A percentile compares a stretch with the other conserved stretches of the same genome.
phyloP scores from a whole-genome alignment of 1,284 basidiomycete genomes.

The Dichomitus squalens region DNA sequence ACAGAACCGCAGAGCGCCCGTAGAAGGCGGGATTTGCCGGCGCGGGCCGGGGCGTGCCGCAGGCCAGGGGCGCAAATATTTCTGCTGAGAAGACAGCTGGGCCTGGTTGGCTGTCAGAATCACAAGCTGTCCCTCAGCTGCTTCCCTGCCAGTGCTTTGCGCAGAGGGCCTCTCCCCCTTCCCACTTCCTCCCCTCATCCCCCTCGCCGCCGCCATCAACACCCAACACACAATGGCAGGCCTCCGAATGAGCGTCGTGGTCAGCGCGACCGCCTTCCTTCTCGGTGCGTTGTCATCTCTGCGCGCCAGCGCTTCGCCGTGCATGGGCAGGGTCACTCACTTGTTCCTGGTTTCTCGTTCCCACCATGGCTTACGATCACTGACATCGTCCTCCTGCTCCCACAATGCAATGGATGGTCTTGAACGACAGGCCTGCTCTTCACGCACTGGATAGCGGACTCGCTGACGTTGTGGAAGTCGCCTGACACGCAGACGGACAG shows the following conservation, averaged over 20 bases:
- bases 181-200: constrained; percentile 7
- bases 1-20: too few relatives aligned
- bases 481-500: constrained; percentile 68
- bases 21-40: constrained; percentile 1
- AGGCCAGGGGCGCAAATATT: background rate
- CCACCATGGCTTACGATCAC: constrained; percentile 12
- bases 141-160: background rate
- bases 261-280: constrained; percentile 77
- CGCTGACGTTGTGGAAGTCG: constrained; percentile 81
- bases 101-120: constrained; percentile 8
- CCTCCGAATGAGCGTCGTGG: constrained; percentile 67
- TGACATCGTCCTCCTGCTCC: background rate
- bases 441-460: constrained; percentile 87
- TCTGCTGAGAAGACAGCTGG: background rate
- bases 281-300: constrained; percentile 54
- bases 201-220: constrained; percentile 10
- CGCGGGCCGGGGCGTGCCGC: background rate
- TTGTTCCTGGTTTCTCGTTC: constrained; percentile 2
- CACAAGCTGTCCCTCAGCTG: constrained; percentile 18
- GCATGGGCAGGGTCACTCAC: constrained; percentile 8
- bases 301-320: constrained; percentile 7
- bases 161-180: background rate
- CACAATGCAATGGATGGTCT: background rate
- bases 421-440: constrained; percentile 64
- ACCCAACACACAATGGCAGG: constrained; percentile 40